Evolutionary conservation across 2,329 filamentous ascomycete genomes (phyloP).

Genomic region (Cytospora chrysosperma): DNA sequence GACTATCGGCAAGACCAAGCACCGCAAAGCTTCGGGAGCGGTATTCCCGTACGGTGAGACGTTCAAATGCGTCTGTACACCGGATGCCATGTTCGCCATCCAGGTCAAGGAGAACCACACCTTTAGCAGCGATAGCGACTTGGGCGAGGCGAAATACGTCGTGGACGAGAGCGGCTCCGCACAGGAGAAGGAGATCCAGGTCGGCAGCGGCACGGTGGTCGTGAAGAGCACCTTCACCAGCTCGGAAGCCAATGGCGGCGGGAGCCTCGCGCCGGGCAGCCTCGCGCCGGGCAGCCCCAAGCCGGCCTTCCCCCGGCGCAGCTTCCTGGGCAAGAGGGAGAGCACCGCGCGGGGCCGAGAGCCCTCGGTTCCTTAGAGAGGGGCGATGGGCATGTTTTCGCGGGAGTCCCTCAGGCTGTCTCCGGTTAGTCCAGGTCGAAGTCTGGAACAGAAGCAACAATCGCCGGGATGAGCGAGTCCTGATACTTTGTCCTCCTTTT

Average conservation of each 20-base stretch:
- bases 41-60: constrained; percentile 71
- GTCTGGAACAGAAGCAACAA: not conserved
- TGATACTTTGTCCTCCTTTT: not conserved
- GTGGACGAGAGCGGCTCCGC: constrained; percentile 75
- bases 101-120: constrained; percentile 82
- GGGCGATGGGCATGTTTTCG: constrained; percentile 20
- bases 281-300: constrained; percentile 49
- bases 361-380: constrained; percentile 31
- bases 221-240: constrained; percentile 71
- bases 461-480: not conserved
- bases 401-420: constrained; percentile 19
- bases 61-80: constrained; percentile 74
- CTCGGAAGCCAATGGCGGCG: constrained; percentile 42
- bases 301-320: constrained; percentile 45
- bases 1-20: constrained; percentile 87
- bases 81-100: constrained; percentile 84
- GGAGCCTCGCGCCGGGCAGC: constrained; percentile 41
- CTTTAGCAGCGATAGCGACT: constrained; percentile 77
- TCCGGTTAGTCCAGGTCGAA: not conserved
- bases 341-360: constrained; percentile 45
- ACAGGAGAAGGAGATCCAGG: constrained; percentile 69
- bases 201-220: constrained; percentile 70
- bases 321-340: constrained; percentile 53
- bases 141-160: constrained; percentile 87
- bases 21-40: constrained; percentile 71